Conservation (phyloP, 2,329 filamentous ascomycete species). For the Exophiala mesophila region DNA sequence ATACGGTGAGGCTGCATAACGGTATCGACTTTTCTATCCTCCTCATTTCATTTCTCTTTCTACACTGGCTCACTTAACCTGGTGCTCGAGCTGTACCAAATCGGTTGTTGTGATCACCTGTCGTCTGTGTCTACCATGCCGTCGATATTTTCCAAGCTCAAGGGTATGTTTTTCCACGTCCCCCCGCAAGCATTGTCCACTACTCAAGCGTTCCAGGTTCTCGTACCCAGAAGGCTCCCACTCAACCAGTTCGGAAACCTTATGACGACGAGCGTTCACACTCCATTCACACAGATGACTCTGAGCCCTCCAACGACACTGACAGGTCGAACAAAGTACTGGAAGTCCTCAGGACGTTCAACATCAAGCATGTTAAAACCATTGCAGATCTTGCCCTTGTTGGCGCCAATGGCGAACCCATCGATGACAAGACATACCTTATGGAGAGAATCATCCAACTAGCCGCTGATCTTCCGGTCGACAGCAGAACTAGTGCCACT, state of each 20-base stretch:
- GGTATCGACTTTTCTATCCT: too few relatives aligned
- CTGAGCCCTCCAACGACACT: slow-evolving; percentile 8
- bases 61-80: too few relatives aligned
- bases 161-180: slow-evolving; percentile 12
- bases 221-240: background rate
- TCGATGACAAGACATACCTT: slow-evolving; percentile 58
- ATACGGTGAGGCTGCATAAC: too few relatives aligned
- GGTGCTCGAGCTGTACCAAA: too few relatives aligned
- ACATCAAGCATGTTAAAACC: slow-evolving; percentile 41
- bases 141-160: slow-evolving; percentile 11
- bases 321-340: slow-evolving; percentile 22
- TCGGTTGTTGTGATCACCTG: too few relatives aligned
- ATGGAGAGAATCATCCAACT: slow-evolving; percentile 55
- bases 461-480: slow-evolving; percentile 35
- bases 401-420: slow-evolving; percentile 45
- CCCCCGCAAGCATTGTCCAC: slow-evolving; percentile 4
- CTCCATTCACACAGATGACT: slow-evolving; percentile 6
- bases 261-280: slow-evolving; percentile 1
- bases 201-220: slow-evolving; percentile 5
- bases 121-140: slow-evolving; percentile 10
- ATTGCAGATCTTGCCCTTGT: slow-evolving; percentile 38
- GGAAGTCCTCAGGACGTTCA: slow-evolving; percentile 45
- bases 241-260: slow-evolving; percentile 3
- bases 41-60: too few relatives aligned
- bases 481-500: slow-evolving; percentile 31